Base-by-base conservation (phyloP, 73 alveolate species). In the Paramecium bursaria region DNA sequence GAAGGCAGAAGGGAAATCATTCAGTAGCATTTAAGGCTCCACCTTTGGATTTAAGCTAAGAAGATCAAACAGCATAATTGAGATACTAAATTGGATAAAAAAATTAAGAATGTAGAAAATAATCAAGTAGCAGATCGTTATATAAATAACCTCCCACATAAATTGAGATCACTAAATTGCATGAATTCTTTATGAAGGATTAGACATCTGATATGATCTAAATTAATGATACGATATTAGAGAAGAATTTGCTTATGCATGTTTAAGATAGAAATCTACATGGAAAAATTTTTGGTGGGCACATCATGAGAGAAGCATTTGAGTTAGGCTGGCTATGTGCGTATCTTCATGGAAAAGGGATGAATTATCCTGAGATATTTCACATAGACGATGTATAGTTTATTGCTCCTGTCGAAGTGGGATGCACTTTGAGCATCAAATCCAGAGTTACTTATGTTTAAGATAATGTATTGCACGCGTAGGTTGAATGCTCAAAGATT, bases 291-390 rank as follows among this genome's bases (percentile, higher is more conserved):
- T 75, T 75, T 75, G 88, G 88, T 29, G 88, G 88, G 1, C 31
- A 33, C 29, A 46, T 75, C 1, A 75, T 75, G 88, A 75, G 77
- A 75, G 74, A 61, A 75, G 48, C 50, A 13, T 50, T 75, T 15
- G 88, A 75, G 50, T 22, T 50, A n/a, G 88, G 88, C 11, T 75
- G 88, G 88, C 17, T 75, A 5, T 30, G 49, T 26, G 88, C 67
- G 1, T 61, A 75, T 29, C 2, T 50, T 2, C 77, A 75, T 75
- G 74, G 48, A 0, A 75, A 75, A 50, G 88, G 88, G 29, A 76
- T 17, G 11, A 47, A 53, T 27, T 27, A 26, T 13, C 77, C 77
- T 30, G 30, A 50, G 46, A 75, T 75, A 31, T 48, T 75, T 5
- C 74, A 75, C 15, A 30, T 75, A 14, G 48, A 47, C 33, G 88